Conservation (phyloP, 768 basidiomycete genomes). For the Collybia sp. region DNA sequence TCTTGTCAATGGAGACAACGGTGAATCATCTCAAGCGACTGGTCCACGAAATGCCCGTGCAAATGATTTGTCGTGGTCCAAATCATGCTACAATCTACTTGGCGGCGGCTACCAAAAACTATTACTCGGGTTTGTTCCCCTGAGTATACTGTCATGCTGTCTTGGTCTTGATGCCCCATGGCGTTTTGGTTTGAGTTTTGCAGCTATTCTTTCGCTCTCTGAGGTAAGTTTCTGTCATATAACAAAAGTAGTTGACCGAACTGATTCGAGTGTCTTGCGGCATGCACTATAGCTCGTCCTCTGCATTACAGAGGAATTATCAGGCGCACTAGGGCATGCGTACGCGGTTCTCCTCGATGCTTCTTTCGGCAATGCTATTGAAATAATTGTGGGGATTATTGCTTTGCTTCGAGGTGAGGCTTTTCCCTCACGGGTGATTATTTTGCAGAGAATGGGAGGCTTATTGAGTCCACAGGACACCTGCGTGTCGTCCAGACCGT, state of each 20-base stretch:
- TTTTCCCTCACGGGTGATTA: neutral
- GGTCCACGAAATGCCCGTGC: no score
- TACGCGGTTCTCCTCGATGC: constrained; percentile 86
- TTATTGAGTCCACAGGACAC: constrained; percentile 42
- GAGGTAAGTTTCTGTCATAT: constrained; percentile 53
- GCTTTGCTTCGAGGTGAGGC: constrained; percentile 69
- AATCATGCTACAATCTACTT: constrained; percentile 32
- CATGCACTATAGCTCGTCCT: constrained; percentile 53
- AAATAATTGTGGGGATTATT: constrained; percentile 86
- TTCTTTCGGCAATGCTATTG: constrained; percentile 79
- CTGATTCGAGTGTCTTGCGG: no score
- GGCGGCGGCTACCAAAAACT: constrained; percentile 70
- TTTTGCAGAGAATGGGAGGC: neutral
- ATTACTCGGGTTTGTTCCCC: constrained; percentile 75
- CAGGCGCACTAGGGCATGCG: constrained; percentile 74
- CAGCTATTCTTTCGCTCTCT: constrained; percentile 85
- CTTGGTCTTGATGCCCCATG: constrained; percentile 70
- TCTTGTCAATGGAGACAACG: no score
- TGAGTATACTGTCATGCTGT: constrained; percentile 61
- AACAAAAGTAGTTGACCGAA: no score
- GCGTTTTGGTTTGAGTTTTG: constrained; percentile 72
- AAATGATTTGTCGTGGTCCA: no score
- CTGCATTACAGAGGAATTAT: constrained; percentile 79
- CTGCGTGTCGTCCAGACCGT: constrained; percentile 91
- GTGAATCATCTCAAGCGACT: no score